Evolutionary conservation across 169 alveolate genomes (phyloP).

Genomic region (Plasmodium reichenowi): DNA sequence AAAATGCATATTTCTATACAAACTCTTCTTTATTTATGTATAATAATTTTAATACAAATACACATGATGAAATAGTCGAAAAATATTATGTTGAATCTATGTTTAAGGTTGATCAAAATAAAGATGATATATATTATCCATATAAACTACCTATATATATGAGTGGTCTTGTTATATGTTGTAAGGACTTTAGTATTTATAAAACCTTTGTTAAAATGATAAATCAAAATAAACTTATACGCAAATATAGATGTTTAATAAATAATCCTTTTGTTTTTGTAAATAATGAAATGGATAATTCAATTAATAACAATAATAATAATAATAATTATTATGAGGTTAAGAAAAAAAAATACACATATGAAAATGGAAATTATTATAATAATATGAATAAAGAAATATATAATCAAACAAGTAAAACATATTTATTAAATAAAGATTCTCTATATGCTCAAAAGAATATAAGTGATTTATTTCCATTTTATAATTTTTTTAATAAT

Average conservation of each 20-base stretch:
- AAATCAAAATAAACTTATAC: slow-evolving; percentile 58
- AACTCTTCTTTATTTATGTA: neutral
- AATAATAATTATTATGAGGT: neutral
- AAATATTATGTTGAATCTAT: slow-evolving; percentile 64
- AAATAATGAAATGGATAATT: neutral
- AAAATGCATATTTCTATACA: slow-evolving; percentile 27
- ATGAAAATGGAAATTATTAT: neutral
- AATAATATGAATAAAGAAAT: neutral
- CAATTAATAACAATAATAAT: neutral
- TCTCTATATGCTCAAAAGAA: slow-evolving; percentile 65
- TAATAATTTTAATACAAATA: slow-evolving; percentile 3
- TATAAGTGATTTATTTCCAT: slow-evolving; percentile 53
- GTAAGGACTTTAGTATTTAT: slow-evolving; percentile 43
- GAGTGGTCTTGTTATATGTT: slow-evolving; percentile 74
- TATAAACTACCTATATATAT: slow-evolving; percentile 72
- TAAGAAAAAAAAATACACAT: neutral
- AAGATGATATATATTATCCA: slow-evolving; percentile 34
- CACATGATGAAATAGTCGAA: neutral
- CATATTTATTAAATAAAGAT: neutral
- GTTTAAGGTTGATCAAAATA: slow-evolving; percentile 9
- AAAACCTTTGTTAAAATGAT: slow-evolving; percentile 59
- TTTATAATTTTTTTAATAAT: slow-evolving; percentile 66
- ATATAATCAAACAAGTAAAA: neutral
- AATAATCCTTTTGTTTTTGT: slow-evolving; percentile 37
- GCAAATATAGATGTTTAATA: slow-evolving; percentile 69